Percentiles rank a stretch among this genome's conserved stretches.
These are phyloP conservation scores for Rhododendron ferrugineum DNA, from an alignment of 148 eudicot genomes.

Conservation along the genomic window DNA sequence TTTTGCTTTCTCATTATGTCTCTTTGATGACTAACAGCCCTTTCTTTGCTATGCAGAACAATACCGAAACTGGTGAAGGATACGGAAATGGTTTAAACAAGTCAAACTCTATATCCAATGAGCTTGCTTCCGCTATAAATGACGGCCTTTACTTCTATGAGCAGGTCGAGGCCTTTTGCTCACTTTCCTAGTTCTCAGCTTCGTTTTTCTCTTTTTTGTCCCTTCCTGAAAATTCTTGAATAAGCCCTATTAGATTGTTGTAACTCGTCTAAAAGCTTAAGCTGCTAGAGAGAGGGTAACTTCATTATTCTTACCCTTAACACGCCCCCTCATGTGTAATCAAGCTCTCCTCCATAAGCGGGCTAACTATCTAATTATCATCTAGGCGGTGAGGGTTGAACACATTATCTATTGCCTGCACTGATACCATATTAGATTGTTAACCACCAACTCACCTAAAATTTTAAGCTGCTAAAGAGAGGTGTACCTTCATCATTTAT, in stretches of 20 bases:
- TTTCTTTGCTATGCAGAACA: conserved; percentile 41
- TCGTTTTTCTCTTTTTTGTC: conserved; percentile 6
- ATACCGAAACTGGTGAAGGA: conserved; percentile 29
- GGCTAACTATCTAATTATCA: neutral
- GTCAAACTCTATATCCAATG: conserved; percentile 54
- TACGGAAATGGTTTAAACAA: conserved; percentile 33
- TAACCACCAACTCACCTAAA: neutral
- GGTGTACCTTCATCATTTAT: neutral
- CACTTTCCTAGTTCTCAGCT: neutral
- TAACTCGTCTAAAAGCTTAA: neutral
- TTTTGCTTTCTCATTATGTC: neutral
- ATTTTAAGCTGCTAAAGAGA: neutral
- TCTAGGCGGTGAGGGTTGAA: neutral
- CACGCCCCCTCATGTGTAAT: neutral
- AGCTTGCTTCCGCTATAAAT: conserved; percentile 82
- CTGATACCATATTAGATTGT: neutral
- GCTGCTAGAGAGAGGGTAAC: neutral
- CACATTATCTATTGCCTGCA: neutral
- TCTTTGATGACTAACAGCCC: neutral
- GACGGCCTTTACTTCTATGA: conserved; percentile 91
- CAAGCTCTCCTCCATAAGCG: neutral
- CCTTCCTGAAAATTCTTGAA: neutral
- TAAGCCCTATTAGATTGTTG: neutral
- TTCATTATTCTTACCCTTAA: neutral
- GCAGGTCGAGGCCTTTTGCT: conserved; percentile 54